Conservation (phyloP, 257 asterid species). For the Cruciata laevipes region DNA sequence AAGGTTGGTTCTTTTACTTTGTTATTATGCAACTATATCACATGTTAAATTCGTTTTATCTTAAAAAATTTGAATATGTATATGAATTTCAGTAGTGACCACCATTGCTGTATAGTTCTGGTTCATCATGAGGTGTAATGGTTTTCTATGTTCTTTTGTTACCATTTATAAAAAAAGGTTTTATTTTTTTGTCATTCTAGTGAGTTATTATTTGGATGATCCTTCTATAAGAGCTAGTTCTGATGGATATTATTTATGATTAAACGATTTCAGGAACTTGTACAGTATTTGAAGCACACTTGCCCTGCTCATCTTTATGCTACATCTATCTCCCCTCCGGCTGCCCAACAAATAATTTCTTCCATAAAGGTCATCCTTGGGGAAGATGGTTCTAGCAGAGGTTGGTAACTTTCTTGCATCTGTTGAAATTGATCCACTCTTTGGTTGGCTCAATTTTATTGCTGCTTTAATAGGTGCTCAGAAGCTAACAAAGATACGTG, state of each 20-base stretch:
- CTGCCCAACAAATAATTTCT: conserved; percentile 91
- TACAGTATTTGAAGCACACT: conserved; percentile 64
- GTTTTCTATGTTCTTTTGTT: not conserved
- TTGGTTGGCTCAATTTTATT: not conserved
- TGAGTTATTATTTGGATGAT: not conserved
- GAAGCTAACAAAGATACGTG: conserved; percentile 83
- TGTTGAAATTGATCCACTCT: not conserved
- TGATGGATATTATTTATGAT: conserved; percentile 13
- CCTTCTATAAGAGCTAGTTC: not conserved
- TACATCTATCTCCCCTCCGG: conserved; percentile 93
- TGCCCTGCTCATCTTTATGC: conserved; percentile 99
- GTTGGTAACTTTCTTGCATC: conserved; percentile 28
- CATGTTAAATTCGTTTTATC: not conserved
- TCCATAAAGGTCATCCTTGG: conserved; percentile 85
- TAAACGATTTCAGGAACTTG: conserved; percentile 57
- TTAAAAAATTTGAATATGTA: not conserved
- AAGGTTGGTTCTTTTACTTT: conserved; percentile 46
- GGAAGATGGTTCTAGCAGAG: conserved; percentile 97
- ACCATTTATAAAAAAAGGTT: not conserved
- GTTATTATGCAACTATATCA: conserved; percentile 5
- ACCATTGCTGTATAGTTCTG: not conserved
- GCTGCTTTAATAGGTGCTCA: conserved; percentile 62
- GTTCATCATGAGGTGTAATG: not conserved
- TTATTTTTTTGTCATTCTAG: not conserved
- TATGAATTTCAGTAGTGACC: not conserved